Percentiles rank a stretch among this genome's conserved stretches.
phyloP scores from a whole-genome alignment of 345 rosid genomes.

The Sonneratia caseolaris region DNA sequence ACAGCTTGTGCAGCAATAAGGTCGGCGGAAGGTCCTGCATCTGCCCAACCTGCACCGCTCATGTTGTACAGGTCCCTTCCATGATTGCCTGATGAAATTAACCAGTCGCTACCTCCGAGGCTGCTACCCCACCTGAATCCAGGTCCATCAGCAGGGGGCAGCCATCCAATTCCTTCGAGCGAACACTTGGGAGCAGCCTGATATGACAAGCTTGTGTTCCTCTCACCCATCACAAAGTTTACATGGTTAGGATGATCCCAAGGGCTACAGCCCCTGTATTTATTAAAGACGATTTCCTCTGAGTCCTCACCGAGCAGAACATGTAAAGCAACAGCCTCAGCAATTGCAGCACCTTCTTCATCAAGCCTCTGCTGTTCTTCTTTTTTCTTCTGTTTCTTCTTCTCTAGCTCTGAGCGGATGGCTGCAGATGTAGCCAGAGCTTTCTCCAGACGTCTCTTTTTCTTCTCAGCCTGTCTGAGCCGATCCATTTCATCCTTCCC shows the following conservation, averaged over 20 bases:
- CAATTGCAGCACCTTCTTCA: constrained; percentile 98
- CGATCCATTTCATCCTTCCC: constrained; percentile 39
- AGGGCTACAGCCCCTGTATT: constrained; percentile 34
- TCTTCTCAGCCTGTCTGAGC: constrained; percentile 47
- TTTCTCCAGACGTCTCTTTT: constrained; percentile 42
- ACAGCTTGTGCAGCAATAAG: constrained; percentile 80
- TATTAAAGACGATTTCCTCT: constrained; percentile 48
- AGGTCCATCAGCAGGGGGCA: constrained; percentile 32
- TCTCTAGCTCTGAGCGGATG: constrained; percentile 38
- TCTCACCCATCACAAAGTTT: constrained; percentile 38
- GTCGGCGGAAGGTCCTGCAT: constrained; percentile 45
- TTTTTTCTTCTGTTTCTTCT: constrained; percentile 63
- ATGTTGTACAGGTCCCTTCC: constrained; percentile 25
- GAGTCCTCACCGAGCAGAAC: constrained; percentile 90
- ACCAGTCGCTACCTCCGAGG: constrained; percentile 36
- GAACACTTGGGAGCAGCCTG: constrained; percentile 26
- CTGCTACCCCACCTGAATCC: constrained; percentile 38
- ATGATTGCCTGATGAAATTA: constrained; percentile 39
- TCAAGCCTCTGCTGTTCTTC: constrained; percentile 97
- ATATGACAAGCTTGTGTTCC: constrained; percentile 26
- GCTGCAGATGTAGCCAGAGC: constrained; percentile 48
- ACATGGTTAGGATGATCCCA: constrained; percentile 40
- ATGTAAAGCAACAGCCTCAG: constrained; percentile 94
- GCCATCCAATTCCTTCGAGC: constrained; percentile 47
- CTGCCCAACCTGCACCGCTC: constrained; percentile 37